These are phyloP conservation scores for Saposhnikovia divaricata DNA, from an alignment of 129 eudicot species.

Conservation along the genomic window DNA sequence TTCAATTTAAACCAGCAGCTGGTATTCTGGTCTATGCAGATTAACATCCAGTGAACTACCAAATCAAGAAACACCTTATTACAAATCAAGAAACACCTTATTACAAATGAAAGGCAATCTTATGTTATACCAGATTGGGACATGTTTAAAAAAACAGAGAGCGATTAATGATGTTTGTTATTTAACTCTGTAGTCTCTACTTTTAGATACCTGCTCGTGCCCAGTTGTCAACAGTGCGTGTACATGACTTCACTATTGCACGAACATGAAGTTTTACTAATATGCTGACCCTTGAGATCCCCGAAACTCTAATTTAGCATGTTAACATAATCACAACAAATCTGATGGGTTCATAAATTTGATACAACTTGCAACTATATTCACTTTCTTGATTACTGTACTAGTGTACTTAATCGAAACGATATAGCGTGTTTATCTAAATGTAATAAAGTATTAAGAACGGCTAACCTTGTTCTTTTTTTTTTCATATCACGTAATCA, in stretches of 20 bases:
- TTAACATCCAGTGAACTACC: too few relatives aligned
- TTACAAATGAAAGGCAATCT: too few relatives aligned
- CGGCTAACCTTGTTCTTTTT: background rate
- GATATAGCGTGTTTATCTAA: too few relatives aligned
- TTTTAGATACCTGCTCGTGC: background rate
- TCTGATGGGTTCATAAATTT: background rate
- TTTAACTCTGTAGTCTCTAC: too few relatives aligned
- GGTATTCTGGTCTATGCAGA: too few relatives aligned
- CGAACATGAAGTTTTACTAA: background rate
- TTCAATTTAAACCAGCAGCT: too few relatives aligned
- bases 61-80: too few relatives aligned
- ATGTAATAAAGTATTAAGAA: background rate
- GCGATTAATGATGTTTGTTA: too few relatives aligned
- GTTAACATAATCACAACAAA: background rate
- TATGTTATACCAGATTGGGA: background rate
- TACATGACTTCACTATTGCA: background rate
- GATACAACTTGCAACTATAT: background rate
- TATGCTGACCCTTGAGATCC: background rate
- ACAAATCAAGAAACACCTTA: too few relatives aligned
- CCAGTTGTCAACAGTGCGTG: background rate
- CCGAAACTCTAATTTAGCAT: background rate
- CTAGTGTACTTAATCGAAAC: too few relatives aligned
- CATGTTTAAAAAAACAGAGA: background rate
- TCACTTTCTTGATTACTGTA: too few relatives aligned
- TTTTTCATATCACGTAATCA: background rate